phyloP scores from a whole-genome alignment of 768 basidiomycete species.

The Leccinum uliginosum region DNA sequence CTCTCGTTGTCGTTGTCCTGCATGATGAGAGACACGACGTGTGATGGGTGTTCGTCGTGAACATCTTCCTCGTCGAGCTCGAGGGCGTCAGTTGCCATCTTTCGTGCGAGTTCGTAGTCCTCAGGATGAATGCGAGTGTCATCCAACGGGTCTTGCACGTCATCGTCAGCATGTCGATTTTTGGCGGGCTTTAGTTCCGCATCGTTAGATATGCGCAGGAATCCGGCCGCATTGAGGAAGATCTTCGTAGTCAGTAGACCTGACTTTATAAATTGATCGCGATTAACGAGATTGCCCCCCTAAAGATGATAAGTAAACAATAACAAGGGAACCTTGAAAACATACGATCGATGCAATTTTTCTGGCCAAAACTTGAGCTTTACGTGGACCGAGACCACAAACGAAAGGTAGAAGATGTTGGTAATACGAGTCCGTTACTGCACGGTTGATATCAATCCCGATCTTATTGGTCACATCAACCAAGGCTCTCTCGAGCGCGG shows the following conservation, averaged over 20 bases:
- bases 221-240: constrained; percentile 90
- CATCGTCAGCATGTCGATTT: constrained; percentile 56
- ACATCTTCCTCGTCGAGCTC: constrained; percentile 98
- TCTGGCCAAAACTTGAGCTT: constrained; percentile 79
- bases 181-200: constrained; percentile 57
- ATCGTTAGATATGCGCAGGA: constrained; percentile 81
- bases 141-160: constrained; percentile 85
- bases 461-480: constrained; percentile 90
- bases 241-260: constrained; percentile 80
- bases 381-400: constrained; percentile 91
- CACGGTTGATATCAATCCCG: constrained; percentile 95
- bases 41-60: constrained; percentile 87
- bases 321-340: constrained; percentile 8
- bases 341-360: constrained; percentile 74
- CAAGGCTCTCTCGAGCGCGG: constrained; percentile 78
- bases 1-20: constrained; percentile 69
- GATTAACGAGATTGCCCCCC: constrained; percentile 85
- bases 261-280: constrained; percentile 82
- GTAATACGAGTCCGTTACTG: constrained; percentile 85
- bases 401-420: constrained; percentile 85
- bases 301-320: constrained; percentile 28
- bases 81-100: constrained; percentile 97
- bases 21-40: constrained; percentile 84
- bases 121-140: constrained; percentile 95
- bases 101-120: constrained; percentile 95